Base-by-base conservation (phyloP, 2,329 filamentous ascomycete species). In the Colletotrichum sp. region DNA sequence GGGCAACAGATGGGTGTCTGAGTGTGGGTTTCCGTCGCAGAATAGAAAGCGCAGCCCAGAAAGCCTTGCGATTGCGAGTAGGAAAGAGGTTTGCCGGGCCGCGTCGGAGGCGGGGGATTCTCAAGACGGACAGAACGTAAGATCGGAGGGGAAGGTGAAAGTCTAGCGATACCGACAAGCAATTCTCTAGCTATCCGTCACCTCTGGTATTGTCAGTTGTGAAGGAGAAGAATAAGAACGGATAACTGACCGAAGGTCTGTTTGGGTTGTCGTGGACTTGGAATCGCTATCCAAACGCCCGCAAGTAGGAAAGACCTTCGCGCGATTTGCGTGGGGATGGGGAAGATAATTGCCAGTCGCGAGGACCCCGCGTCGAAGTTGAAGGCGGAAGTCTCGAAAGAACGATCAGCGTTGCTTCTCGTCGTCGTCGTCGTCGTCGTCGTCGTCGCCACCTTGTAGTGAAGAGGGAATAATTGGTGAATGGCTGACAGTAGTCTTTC, bases 361-460 rank as follows among this genome's bases (percentile, higher is more conserved):
- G 3, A 6, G 3, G 1, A 4, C 1, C 44, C 3, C n/a, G 44
- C n/a, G n/a, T 5, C n/a, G 6, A 13, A 13, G 0, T 0, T 3
- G 44, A 22, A 22, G 3, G n/a, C 2, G 1, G 1, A 5, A 5
- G 12, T 52, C 44, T 13, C n/a, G n/a, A 3, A 7, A 52, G 11
- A 13, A 52, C 11, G 6, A 25, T 22, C 6, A 52, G 5, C n/a
- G 6, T 4, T 13, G 2, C 6, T 2, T 52, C 4, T 52, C 3
- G 11, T 34, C 15, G 34, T 36, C 34, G 13, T 36, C 25, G 27
- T 28, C 27, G 27, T 28, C 27, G 27, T 36, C n/a, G 44, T 52
- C n/a, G 44, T 4, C n/a, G n/a, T n/a, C n/a, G n/a, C n/a, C n/a
- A n/a, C n/a, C 25, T 52, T 22, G 44, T 5, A 25, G n/a, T 5